phyloP scores from a whole-genome alignment of 1,139 yeast genomes.

The Chernovozyma aurita region DNA sequence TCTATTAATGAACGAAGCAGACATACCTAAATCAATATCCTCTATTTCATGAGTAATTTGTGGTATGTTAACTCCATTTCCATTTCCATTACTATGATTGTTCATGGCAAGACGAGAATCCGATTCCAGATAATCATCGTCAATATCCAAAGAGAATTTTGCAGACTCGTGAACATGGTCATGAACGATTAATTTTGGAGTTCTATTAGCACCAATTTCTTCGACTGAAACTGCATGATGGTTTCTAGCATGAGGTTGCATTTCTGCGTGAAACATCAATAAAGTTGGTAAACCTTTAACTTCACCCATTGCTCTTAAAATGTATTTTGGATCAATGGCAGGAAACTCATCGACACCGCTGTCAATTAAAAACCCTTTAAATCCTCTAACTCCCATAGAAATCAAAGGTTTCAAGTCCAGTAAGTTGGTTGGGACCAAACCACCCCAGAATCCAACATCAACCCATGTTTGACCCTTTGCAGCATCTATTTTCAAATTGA shows the following conservation, averaged over 20 bases:
- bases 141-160: conserved; percentile 15
- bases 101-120: background rate
- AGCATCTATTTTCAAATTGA: conserved; percentile 69
- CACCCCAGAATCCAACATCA: conserved; percentile 96
- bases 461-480: conserved; percentile 85
- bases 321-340: conserved; percentile 60
- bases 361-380: conserved; percentile 86
- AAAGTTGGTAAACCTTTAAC: conserved; percentile 63
- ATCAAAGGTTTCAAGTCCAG: conserved; percentile 69
- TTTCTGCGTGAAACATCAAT: conserved; percentile 91
- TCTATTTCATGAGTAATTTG: conserved; percentile 21
- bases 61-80: conserved; percentile 4
- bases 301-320: conserved; percentile 57
- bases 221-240: conserved; percentile 23
- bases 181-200: conserved; percentile 19
- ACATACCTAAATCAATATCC: conserved; percentile 40
- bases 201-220: conserved; percentile 13
- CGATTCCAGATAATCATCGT: conserved; percentile 11
- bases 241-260: conserved; percentile 45
- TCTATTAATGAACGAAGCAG: conserved; percentile 39
- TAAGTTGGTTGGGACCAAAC: conserved; percentile 74
- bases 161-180: conserved; percentile 16
- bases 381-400: conserved; percentile 83
- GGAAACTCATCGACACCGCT: conserved; percentile 96
- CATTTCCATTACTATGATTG: background rate